phyloP scores from a whole-genome alignment of 176 grass and related monocot genomes.

The Panicum miliaceum region DNA sequence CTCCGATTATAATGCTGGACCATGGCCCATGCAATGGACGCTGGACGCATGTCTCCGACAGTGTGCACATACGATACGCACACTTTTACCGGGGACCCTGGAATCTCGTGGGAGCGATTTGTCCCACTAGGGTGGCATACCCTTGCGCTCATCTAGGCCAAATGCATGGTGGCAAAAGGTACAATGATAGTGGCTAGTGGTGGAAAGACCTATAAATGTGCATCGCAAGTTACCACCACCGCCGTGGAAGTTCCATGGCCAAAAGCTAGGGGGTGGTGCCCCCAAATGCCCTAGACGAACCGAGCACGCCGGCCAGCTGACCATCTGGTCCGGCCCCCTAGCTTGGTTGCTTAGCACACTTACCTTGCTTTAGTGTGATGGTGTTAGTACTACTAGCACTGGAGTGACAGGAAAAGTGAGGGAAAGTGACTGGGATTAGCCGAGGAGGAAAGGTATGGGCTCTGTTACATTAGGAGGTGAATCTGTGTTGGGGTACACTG shows the following conservation, averaged over 20 bases:
- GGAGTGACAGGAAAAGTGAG: neutral
- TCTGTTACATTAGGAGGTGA: neutral
- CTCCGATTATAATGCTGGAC: neutral
- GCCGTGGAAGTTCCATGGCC: slow-evolving; percentile 13
- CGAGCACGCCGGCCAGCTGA: neutral
- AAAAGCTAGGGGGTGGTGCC: slow-evolving; percentile 18
- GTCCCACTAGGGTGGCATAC: slow-evolving; percentile 32
- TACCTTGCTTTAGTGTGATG: neutral
- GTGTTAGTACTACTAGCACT: neutral
- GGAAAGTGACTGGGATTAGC: neutral
- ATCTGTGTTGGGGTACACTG: neutral
- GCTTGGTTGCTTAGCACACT: neutral
- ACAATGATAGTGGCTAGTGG: slow-evolving; percentile 36
- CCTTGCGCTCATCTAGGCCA: neutral
- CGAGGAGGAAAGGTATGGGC: neutral
- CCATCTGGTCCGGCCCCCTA: neutral
- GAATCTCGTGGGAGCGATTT: slow-evolving; percentile 43
- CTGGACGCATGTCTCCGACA: neutral
- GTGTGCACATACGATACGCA: neutral
- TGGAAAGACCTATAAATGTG: slow-evolving; percentile 19
- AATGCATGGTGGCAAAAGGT: slow-evolving; percentile 24
- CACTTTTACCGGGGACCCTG: neutral
- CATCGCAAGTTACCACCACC: slow-evolving; percentile 1
- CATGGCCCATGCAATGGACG: slow-evolving; percentile 3
- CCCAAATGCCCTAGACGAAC: slow-evolving; percentile 1